Evolutionary conservation across 1,284 basidiomycete genomes (phyloP).

Genomic region (Pseudozyma tsukubaensis): DNA sequence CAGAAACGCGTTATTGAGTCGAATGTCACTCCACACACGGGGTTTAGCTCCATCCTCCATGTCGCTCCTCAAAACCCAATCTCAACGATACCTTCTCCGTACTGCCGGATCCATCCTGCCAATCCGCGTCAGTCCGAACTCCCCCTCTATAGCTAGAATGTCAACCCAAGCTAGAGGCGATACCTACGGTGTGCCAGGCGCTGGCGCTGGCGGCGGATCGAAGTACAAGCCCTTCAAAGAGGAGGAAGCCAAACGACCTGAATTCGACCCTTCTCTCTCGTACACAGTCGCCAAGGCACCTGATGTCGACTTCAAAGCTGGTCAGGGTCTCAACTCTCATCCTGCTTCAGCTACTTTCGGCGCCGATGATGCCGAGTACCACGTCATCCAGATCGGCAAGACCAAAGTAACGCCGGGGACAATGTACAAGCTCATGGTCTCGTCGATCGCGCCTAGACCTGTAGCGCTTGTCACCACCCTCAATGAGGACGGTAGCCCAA

Average conservation of each 20-base stretch:
- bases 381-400: constrained; percentile 52
- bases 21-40: too few relatives aligned
- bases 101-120: too few relatives aligned
- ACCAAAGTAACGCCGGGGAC: constrained; percentile 39
- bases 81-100: too few relatives aligned
- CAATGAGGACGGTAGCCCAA: constrained; percentile 47
- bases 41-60: too few relatives aligned
- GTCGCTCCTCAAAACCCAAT: too few relatives aligned
- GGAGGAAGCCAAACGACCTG: constrained; percentile 33
- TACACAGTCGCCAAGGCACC: constrained; percentile 44
- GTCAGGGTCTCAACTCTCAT: constrained; percentile 54
- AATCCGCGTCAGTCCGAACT: too few relatives aligned
- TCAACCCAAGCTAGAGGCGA: constrained; percentile 17
- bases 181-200: constrained; percentile 41
- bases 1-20: too few relatives aligned
- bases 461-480: constrained; percentile 58
- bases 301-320: constrained; percentile 44
- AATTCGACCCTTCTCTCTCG: constrained; percentile 32
- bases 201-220: constrained; percentile 36
- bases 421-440: constrained; percentile 60
- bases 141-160: constrained; percentile 5
- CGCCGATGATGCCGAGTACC: constrained; percentile 39
- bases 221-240: constrained; percentile 52
- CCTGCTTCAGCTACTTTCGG: constrained; percentile 19
- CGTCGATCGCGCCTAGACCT: constrained; percentile 56